These are phyloP conservation scores for Rhododendron kiyosumense DNA, from an alignment of 148 eudicot species.

Conservation along the genomic window DNA sequence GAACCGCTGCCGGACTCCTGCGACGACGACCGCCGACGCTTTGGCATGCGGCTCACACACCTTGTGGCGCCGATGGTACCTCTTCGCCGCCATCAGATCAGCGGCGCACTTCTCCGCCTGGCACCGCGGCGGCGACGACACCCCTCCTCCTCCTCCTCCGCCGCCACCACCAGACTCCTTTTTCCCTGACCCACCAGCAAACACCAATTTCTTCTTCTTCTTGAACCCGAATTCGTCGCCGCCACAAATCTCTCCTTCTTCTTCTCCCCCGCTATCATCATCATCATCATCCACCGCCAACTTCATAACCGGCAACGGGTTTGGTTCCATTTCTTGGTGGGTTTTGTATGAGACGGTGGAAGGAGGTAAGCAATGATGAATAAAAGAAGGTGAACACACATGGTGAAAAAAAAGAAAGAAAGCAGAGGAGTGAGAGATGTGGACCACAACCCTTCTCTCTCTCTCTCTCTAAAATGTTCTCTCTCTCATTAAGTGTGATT, in stretches of 20 bases:
- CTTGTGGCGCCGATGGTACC: constrained; percentile 9
- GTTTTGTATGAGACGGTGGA: background rate
- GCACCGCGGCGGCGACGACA: constrained; percentile 4
- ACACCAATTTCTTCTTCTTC: background rate
- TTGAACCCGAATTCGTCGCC: background rate
- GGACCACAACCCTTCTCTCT: constrained; percentile 1
- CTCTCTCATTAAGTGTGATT: background rate
- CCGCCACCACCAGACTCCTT: background rate
- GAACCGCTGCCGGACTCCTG: constrained; percentile 5
- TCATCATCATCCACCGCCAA: background rate
- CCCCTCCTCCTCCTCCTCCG: background rate
- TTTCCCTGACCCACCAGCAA: background rate
- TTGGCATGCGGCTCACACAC: constrained; percentile 5
- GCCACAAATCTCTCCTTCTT: background rate
- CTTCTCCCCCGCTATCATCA: background rate
- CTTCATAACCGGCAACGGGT: background rate
- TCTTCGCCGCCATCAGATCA: background rate
- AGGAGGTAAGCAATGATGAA: background rate
- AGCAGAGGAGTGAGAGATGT: background rate
- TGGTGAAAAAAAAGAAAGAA: background rate
- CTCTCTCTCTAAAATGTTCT: background rate
- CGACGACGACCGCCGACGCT: background rate
- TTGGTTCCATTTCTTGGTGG: background rate
- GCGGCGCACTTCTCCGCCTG: constrained; percentile 10
- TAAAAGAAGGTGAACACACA: background rate